Evolutionary conservation across 1,284 basidiomycete genomes (phyloP).

Genomic region (Microbotryum intermedium): DNA sequence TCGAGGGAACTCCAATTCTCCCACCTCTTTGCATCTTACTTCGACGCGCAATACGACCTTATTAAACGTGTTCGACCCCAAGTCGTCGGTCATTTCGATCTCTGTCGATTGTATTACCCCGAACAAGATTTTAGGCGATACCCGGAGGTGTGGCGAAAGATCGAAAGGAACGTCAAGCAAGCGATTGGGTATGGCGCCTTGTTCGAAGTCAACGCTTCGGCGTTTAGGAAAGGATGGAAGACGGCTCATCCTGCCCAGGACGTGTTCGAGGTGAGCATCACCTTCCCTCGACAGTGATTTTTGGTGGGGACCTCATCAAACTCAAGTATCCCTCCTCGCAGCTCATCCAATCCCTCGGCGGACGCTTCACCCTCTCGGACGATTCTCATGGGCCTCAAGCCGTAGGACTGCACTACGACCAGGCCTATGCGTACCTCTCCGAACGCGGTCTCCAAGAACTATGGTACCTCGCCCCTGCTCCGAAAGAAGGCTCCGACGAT

Average conservation of each 20-base stretch:
- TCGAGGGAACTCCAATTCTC: constrained; percentile 8
- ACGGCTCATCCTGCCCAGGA: constrained; percentile 75
- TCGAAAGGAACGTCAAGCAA: constrained; percentile 66
- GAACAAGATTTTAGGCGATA: constrained; percentile 38
- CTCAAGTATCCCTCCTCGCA: constrained; percentile 36
- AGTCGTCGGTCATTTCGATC: constrained; percentile 86
- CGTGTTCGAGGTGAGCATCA: constrained; percentile 57
- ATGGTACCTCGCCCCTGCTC: constrained; percentile 51
- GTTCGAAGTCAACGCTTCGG: constrained; percentile 89
- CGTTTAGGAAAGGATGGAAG: constrained; percentile 83
- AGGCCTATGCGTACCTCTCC: constrained; percentile 60
- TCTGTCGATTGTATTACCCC: constrained; percentile 72
- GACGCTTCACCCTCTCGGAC: constrained; percentile 79
- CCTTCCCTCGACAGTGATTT: background rate
- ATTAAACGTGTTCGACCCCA: constrained; percentile 67
- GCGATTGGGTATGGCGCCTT: constrained; percentile 77
- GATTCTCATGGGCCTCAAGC: constrained; percentile 86
- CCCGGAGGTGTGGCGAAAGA: constrained; percentile 54
- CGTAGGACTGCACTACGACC: constrained; percentile 78
- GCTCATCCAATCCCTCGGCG: constrained; percentile 59
- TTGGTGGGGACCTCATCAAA: background rate
- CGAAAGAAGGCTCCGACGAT: background rate
- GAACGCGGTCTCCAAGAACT: constrained; percentile 55
- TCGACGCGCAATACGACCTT: constrained; percentile 70
- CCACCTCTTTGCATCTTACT: constrained; percentile 56